Evolutionary conservation across 1,284 basidiomycete species (phyloP), one percentile per base, ranked within the genome.

Genomic region (Rhodotorula sp.): DNA sequence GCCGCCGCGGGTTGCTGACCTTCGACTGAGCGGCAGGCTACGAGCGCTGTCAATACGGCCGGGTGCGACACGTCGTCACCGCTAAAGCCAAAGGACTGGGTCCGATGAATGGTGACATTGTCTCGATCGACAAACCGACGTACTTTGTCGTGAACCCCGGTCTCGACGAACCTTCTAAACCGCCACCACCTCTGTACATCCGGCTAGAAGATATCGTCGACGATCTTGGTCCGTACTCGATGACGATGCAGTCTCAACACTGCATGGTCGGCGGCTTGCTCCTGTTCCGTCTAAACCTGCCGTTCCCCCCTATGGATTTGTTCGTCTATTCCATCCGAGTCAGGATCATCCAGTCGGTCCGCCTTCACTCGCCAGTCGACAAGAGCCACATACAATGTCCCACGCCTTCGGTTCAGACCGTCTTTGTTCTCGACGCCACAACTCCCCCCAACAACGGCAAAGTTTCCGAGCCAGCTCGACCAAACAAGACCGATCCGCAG

Each of bases 241-340:
- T 72, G 54, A 51, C 66, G 18, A 61, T 76, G 22, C 66, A 74
- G 44, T 60, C 54, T 1, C 66, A 70, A 22, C 62, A 68, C 51
- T 67, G 71, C 30, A 75, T 75, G 74, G 70, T 76, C 64, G 69
- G 72, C 58, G 75, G 75, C 4, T 65, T 76, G 0, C 49, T 76
- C 18, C 70, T 76, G 26, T 70, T 76, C 54, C 75, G 75, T 46
- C 69, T 76, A 29, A 65, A 69, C 20, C 65, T 76, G 22, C 64
- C 72, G 17, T 68, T 71, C 51, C 75, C 72, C 1, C 72, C 75
- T 0, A 60, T 56, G 26, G 64, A 70, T 45, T 33, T 74, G 62
- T 42, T 70, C 53, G 66, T 76, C 62, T 72, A 72, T 59, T 64
- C 69, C 20, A 69, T 76, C 70, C 70, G 71, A 26, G 68, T 76